Conservation (phyloP, 2,329 filamentous ascomycete genomes). For the Emergomyces pasteurianus region DNA sequence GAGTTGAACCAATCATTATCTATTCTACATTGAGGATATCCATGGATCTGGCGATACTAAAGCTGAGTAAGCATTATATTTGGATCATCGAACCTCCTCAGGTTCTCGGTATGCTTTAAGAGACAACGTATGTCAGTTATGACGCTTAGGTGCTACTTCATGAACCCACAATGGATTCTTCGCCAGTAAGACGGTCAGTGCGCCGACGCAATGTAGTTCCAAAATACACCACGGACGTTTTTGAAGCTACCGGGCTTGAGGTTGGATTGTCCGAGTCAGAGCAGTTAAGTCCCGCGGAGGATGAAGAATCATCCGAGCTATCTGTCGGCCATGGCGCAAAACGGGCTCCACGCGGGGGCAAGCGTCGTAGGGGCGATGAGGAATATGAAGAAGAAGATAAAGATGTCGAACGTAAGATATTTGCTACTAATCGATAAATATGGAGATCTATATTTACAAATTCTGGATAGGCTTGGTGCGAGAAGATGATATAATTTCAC, state of each 20-base stretch:
- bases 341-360: neutral
- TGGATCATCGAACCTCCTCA: too few relatives aligned
- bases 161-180: conserved; percentile 2
- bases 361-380: conserved; percentile 2
- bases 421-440: neutral
- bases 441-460: neutral
- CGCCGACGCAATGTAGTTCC: conserved; percentile 21
- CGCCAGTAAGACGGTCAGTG: conserved; percentile 22
- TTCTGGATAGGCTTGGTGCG: neutral
- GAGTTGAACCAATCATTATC: too few relatives aligned
- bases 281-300: conserved; percentile 6
- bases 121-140: neutral
- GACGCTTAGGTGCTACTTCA: neutral
- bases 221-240: conserved; percentile 26
- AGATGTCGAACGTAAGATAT: conserved; percentile 8
- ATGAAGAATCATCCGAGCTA: conserved; percentile 15
- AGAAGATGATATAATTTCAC: neutral
- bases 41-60: too few relatives aligned
- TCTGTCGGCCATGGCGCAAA: conserved; percentile 5
- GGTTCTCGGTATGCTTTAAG: too few relatives aligned
- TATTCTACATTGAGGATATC: too few relatives aligned
- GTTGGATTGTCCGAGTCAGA: conserved; percentile 11
- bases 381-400: conserved; percentile 12
- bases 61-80: too few relatives aligned
- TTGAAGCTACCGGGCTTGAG: conserved; percentile 22